A percentile compares a stretch with the other conserved stretches of the same genome.
Conservation (phyloP, 345 rosid genomes). For the Citrus australasica region DNA sequence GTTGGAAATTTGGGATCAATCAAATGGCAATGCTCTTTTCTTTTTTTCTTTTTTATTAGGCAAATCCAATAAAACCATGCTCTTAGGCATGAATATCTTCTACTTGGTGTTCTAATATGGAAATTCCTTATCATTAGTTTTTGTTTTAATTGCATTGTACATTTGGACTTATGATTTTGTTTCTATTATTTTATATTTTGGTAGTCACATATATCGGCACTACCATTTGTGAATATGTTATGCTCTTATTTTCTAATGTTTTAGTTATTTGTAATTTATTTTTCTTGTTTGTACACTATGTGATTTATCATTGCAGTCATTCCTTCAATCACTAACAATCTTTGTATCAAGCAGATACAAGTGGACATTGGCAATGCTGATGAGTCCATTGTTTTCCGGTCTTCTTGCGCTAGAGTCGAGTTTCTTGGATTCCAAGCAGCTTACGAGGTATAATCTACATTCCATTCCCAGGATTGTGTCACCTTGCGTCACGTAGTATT, state of each 20-base stretch:
- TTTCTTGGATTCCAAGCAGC: conserved; percentile 87
- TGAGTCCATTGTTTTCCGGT: conserved; percentile 58
- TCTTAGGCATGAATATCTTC: not conserved
- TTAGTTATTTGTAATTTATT: not conserved
- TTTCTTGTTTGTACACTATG: not conserved
- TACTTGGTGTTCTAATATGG: not conserved
- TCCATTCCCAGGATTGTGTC: not conserved
- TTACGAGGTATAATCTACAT: conserved; percentile 56
- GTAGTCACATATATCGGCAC: not conserved
- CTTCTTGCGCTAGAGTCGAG: conserved; percentile 62
- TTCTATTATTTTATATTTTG: not conserved
- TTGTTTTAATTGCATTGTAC: not conserved
- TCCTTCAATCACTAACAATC: conserved; percentile 10
- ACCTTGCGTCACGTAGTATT: not conserved
- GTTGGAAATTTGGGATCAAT: not conserved
- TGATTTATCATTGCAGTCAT: not conserved
- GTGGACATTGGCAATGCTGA: conserved; percentile 59
- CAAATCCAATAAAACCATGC: not conserved
- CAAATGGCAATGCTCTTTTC: no score
- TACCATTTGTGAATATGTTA: not conserved
- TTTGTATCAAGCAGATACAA: conserved; percentile 54
- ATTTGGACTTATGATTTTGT: not conserved
- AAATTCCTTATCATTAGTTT: not conserved
- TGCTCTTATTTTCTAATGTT: not conserved
- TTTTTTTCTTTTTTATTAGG: not conserved